Conservation (phyloP, 164 flowering plant species). For the Nymphaea thermarum region DNA sequence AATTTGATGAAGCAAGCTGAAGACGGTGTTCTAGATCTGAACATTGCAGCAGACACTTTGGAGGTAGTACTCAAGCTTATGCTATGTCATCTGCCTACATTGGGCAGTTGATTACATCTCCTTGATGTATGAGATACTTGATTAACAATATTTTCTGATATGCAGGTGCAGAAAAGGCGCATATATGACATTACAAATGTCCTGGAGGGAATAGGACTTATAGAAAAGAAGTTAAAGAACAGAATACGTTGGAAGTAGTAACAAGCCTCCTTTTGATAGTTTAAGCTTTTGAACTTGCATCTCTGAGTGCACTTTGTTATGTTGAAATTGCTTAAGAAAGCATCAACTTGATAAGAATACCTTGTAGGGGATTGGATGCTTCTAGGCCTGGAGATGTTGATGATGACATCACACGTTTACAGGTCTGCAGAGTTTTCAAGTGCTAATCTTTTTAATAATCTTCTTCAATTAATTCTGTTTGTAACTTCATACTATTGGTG, state of each 20-base stretch:
- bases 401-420: conserved; percentile 32
- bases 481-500: too few relatives aligned
- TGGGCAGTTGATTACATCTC: too few relatives aligned
- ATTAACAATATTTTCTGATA: too few relatives aligned
- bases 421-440: conserved; percentile 28
- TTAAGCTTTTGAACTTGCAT: background rate
- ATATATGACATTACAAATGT: conserved; percentile 97
- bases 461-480: too few relatives aligned
- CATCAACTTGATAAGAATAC: background rate
- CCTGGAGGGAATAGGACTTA: conserved; percentile 91
- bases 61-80: conserved; percentile 28
- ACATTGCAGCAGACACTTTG: conserved; percentile 51
- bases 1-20: conserved; percentile 67
- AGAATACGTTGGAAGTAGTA: conserved; percentile 90
- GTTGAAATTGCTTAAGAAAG: background rate
- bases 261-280: background rate
- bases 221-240: conserved; percentile 91
- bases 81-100: background rate
- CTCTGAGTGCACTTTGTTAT: background rate
- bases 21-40: conserved; percentile 81
- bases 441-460: too few relatives aligned
- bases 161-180: conserved; percentile 88
- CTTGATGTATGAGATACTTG: too few relatives aligned
- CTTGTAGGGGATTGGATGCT: conserved; percentile 57
- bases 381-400: conserved; percentile 50